These are phyloP conservation scores for Cinnamomum chago DNA, from an alignment of 164 flowering plant genomes.

Conservation along the genomic window DNA sequence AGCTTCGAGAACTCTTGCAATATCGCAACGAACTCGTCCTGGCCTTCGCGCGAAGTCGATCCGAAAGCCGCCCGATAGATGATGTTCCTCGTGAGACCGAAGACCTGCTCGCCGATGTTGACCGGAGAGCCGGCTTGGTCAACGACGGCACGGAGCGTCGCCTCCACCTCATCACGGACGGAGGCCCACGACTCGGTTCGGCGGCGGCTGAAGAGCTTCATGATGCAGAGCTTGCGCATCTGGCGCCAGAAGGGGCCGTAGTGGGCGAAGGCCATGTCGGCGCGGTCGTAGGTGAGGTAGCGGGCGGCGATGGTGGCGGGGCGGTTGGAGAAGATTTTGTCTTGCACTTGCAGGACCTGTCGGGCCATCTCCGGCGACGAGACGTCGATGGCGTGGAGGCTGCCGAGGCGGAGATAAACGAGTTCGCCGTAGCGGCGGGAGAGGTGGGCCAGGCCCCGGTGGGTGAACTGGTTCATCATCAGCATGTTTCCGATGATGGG, in stretches of 20 bases:
- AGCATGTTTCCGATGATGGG: conserved; percentile 77
- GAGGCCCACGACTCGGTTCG: conserved; percentile 80
- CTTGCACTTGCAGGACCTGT: conserved; percentile 70
- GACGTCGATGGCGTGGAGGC: conserved; percentile 47
- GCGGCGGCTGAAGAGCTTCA: conserved; percentile 69
- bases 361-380: conserved; percentile 61
- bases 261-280: conserved; percentile 84
- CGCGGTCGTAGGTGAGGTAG: conserved; percentile 67
- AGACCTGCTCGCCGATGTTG: conserved; percentile 62
- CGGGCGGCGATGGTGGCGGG: conserved; percentile 63
- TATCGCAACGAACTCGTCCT: conserved; percentile 55
- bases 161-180: conserved; percentile 68
- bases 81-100: conserved; percentile 47
- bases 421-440: conserved; percentile 60
- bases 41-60: conserved; percentile 40
- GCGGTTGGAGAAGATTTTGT: conserved; percentile 67
- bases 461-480: conserved; percentile 73
- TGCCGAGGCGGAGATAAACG: conserved; percentile 55
- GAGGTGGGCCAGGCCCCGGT: conserved; percentile 69
- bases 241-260: conserved; percentile 96
- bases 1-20: conserved; percentile 77
- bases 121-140: conserved; percentile 30
- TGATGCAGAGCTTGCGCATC: conserved; percentile 82
- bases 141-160: conserved; percentile 24
- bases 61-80: conserved; percentile 76